phyloP scores from a whole-genome alignment of 2,329 filamentous ascomycete genomes.

The Fusarium udum region DNA sequence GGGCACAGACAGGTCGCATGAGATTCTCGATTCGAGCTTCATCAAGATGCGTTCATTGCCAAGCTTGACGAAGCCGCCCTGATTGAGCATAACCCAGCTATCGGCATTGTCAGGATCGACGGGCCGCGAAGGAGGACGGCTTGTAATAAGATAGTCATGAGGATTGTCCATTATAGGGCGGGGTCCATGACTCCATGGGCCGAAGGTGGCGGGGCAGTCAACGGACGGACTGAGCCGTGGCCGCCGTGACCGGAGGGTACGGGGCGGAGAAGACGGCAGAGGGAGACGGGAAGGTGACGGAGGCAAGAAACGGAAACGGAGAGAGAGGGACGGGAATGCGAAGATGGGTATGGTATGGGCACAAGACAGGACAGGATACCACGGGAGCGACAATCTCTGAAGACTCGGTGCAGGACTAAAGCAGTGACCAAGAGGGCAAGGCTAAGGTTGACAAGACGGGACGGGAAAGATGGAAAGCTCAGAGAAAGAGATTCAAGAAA shows the following conservation, averaged over 20 bases:
- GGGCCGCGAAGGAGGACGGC: constrained; percentile 46
- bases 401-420: constrained; percentile 17
- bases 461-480: constrained; percentile 36
- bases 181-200: constrained; percentile 49
- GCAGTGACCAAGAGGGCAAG: constrained; percentile 26
- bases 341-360: constrained; percentile 20
- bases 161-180: constrained; percentile 53
- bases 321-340: constrained; percentile 7
- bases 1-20: constrained; percentile 76
- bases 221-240: constrained; percentile 40
- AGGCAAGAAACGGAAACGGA: constrained; percentile 30
- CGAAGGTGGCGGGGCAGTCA: constrained; percentile 41
- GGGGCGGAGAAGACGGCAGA: constrained; percentile 32
- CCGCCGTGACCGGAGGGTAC: constrained; percentile 33
- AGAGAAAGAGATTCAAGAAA: constrained; percentile 35
- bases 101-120: constrained; percentile 64
- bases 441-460: constrained; percentile 26
- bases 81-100: constrained; percentile 92
- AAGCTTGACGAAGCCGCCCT: constrained; percentile 82
- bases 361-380: constrained; percentile 16
- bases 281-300: constrained; percentile 20
- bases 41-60: constrained; percentile 85
- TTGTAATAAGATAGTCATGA: constrained; percentile 54
- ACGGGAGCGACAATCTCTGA: constrained; percentile 14
- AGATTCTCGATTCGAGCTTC: constrained; percentile 81